These are phyloP conservation scores for Tephrocybe sp. DNA, from an alignment of 768 basidiomycete species.

Conservation along the genomic window DNA sequence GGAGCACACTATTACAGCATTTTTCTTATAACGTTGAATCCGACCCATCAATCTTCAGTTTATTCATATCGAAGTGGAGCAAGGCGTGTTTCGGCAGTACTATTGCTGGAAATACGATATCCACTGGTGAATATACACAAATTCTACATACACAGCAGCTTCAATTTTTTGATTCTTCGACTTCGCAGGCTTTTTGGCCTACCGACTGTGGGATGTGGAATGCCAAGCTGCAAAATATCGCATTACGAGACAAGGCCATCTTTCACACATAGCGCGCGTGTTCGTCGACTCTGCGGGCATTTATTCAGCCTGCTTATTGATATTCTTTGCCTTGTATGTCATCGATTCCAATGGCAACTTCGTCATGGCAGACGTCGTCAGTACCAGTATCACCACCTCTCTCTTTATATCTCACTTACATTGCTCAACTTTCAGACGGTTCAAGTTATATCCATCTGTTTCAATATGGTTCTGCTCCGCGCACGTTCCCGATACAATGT, in stretches of 20 bases:
- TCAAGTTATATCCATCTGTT: too few species aligned
- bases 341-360: background rate
- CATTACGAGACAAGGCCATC: background rate
- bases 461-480: too few species aligned
- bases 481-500: too few species aligned
- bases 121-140: background rate
- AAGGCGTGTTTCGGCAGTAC: conserved; percentile 2
- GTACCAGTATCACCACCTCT: too few species aligned
- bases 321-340: background rate
- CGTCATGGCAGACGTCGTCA: background rate
- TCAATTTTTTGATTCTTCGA: background rate
- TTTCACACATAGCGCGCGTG: background rate
- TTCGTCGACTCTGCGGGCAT: conserved; percentile 8
- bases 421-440: too few species aligned
- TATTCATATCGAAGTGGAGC: background rate
- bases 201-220: conserved; percentile 3
- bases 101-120: background rate
- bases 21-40: too few species aligned
- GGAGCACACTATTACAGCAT: too few species aligned
- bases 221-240: background rate
- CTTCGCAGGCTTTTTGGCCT: conserved; percentile 6
- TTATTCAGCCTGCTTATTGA: background rate
- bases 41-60: too few species aligned
- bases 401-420: too few species aligned
- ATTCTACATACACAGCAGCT: background rate